phyloP scores from a whole-genome alignment of 768 basidiomycete species.

The Pleurotus djamor region DNA sequence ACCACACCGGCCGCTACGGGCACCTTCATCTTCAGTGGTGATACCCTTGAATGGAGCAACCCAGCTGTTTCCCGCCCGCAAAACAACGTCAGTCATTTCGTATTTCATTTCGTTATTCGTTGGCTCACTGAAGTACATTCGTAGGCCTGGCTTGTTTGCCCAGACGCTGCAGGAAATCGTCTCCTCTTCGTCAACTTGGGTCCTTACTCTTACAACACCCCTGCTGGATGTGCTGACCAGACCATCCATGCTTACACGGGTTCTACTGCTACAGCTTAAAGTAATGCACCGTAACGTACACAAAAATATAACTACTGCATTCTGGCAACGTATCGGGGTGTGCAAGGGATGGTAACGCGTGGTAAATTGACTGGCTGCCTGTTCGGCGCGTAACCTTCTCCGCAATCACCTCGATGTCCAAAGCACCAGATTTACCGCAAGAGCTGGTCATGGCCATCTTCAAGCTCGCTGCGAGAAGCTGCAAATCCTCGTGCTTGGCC shows the following conservation, averaged over 20 bases:
- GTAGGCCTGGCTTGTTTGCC: conserved; percentile 58
- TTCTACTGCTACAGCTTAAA: conserved; percentile 37
- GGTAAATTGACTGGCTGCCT: no score
- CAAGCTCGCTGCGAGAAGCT: no score
- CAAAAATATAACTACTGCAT: not conserved
- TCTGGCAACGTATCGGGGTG: not conserved
- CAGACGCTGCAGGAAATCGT: conserved; percentile 39
- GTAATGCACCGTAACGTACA: not conserved
- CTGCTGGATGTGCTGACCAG: conserved; percentile 57
- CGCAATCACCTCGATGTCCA: not conserved
- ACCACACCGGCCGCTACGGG: conserved; percentile 42
- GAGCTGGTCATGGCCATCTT: no score
- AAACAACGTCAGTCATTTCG: conserved; percentile 36
- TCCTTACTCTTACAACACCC: conserved; percentile 50
- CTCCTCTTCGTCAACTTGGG: conserved; percentile 55
- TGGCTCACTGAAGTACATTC: not conserved
- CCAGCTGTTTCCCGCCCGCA: conserved; percentile 48
- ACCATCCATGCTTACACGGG: conserved; percentile 63
- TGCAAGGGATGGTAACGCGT: no score
- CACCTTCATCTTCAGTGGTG: conserved; percentile 55
- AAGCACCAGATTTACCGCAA: not conserved
- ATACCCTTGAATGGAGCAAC: conserved; percentile 57
- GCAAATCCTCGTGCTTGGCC: no score
- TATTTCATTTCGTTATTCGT: not conserved
- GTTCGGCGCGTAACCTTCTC: no score